Evolutionary conservation across 331 rosid genomes (phyloP).

Genomic region (Ulmus americana): DNA sequence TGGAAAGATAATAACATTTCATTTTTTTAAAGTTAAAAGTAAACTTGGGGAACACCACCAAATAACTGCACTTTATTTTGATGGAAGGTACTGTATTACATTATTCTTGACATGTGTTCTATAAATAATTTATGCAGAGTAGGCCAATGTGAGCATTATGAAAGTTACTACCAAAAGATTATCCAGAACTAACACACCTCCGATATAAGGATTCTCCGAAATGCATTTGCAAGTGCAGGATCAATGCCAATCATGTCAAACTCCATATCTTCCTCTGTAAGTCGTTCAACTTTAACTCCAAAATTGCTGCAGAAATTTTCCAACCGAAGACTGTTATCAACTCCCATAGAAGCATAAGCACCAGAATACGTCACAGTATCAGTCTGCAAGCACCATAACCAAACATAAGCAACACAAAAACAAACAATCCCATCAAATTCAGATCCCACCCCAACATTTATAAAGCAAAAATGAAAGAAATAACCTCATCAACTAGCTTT

Average conservation of each 20-base stretch:
- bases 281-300: constrained; percentile 59
- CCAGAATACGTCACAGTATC: constrained; percentile 80
- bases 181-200: constrained; percentile 46
- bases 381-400: constrained; percentile 48
- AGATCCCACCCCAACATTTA: background rate
- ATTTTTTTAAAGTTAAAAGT: no score
- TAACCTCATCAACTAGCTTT: background rate
- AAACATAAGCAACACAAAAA: background rate
- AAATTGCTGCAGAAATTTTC: constrained; percentile 63
- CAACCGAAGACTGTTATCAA: constrained; percentile 59
- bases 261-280: constrained; percentile 57
- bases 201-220: constrained; percentile 84
- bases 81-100: no score
- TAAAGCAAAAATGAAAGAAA: background rate
- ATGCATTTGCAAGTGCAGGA: constrained; percentile 86
- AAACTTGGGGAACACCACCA: no score
- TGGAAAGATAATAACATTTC: no score
- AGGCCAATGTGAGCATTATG: no score
- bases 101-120: no score
- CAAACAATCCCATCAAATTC: no score
- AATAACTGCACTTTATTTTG: no score
- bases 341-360: constrained; percentile 60
- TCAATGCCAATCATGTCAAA: constrained; percentile 96
- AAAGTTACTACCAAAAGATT: background rate
- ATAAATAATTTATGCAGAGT: background rate